These are phyloP conservation scores for Geotrichum ghanense DNA, from an alignment of 805 yeast species.

Conservation along the genomic window DNA sequence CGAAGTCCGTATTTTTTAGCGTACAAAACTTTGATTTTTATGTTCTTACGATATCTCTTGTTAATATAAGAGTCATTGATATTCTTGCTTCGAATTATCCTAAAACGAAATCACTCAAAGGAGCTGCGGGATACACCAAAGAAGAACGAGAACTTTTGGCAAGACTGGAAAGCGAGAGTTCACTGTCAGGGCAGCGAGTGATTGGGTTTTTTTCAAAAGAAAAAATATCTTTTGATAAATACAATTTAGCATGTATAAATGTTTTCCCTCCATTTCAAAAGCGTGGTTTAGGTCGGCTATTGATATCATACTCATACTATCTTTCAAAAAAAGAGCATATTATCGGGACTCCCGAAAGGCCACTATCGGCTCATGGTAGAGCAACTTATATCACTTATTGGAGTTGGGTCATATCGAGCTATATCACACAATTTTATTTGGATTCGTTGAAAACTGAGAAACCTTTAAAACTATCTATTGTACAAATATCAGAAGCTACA, in stretches of 20 bases:
- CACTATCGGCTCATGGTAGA: constrained; percentile 73
- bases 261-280: constrained; percentile 89
- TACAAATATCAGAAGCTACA: constrained; percentile 19
- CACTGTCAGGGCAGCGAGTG: constrained; percentile 29
- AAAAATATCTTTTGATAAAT: constrained; percentile 57
- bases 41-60: constrained; percentile 26
- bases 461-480: constrained; percentile 14
- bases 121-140: background rate
- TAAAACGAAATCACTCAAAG: background rate
- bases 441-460: constrained; percentile 2
- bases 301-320: constrained; percentile 76
- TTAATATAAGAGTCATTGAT: background rate
- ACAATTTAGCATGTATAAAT: constrained; percentile 84
- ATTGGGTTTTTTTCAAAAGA: constrained; percentile 94
- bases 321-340: constrained; percentile 52
- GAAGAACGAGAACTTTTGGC: constrained; percentile 6
- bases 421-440: constrained; percentile 7
- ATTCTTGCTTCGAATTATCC: constrained; percentile 1
- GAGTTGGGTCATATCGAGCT: constrained; percentile 40
- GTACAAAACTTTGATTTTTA: constrained; percentile 75
- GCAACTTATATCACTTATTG: constrained; percentile 66
- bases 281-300: constrained; percentile 59
- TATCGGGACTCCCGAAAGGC: constrained; percentile 85
- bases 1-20: constrained; percentile 76
- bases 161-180: constrained; percentile 14